Base-by-base conservation (phyloP, 1,139 yeast genomes). In the Candida sp. region DNA sequence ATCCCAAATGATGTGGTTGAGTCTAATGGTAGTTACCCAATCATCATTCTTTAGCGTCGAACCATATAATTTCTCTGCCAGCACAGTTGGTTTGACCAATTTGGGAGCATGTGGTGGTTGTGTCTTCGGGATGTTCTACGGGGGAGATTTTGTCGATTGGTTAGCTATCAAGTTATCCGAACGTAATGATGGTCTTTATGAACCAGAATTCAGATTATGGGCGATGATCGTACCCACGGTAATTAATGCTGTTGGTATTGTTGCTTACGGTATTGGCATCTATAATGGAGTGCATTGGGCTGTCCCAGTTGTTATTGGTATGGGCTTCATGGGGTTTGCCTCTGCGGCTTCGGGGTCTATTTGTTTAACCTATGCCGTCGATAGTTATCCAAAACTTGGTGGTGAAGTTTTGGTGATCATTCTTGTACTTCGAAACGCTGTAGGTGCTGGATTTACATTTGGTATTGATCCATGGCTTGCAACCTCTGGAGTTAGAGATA, bases 311-410 rank as follows among this genome's bases (percentile, higher is more conserved):
- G 69, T 80, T 4, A 49, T 81, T 43, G 84, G 84, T 4, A 70
- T 77, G 55, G 79, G 59, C 29, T 60, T 75, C 40, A 69, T 82
- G 52, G 87, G 84, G 0, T 78, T 81, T 54, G 76, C 83, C 37
- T 76, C 77, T 73, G 71, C 77, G 39, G 67, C 82, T 23, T 71
- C 79, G 5, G 85, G 85, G 33, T 79, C 81, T 4, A 64, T 81
- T 44, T 66, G 75, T 43, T 68, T 81, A 55, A 74, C 84, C 0
- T 82, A 81, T 51, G 70, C 80, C 4, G 70, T 81, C 41, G 87
- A 82, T 49, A 68, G 78, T 47, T 81, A 81, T 52, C 82, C 79
- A 25, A 72, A 73, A 30, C 66, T 82, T 61, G 80, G 78, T 19
- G 69, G 79, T 41, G 82, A 78, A 48, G 77, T 75, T 5, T 68